A percentile compares a stretch with the other conserved stretches of the same genome.
Conservation (phyloP, 257 asterid species). For the Knoxia roxburghii region DNA sequence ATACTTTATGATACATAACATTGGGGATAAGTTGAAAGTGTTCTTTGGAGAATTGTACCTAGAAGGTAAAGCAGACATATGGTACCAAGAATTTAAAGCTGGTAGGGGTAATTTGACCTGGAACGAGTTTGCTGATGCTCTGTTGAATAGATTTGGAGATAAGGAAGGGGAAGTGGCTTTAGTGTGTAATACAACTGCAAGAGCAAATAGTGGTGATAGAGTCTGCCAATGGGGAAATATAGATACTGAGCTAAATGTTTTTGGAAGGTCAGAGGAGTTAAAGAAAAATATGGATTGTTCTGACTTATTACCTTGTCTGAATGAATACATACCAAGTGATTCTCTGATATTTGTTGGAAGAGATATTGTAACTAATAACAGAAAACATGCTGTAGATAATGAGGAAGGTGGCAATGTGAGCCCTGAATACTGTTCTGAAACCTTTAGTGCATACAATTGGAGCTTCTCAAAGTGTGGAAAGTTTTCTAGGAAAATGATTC, state of each 20-base stretch:
- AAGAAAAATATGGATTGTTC: constrained; percentile 22
- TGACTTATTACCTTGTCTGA: constrained; percentile 9
- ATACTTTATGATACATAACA: no score
- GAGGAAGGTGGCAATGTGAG: constrained; percentile 22
- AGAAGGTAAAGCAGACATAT: no score
- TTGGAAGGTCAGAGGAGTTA: constrained; percentile 23
- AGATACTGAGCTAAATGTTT: constrained; percentile 19
- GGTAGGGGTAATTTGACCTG: no score
- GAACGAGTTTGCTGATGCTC: no score
- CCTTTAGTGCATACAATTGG: background rate
- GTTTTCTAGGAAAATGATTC: background rate
- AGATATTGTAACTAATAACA: constrained; percentile 18
- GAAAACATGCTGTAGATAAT: constrained; percentile 20
- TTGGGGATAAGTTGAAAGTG: no score
- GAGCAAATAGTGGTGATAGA: constrained; percentile 20
- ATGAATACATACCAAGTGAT: constrained; percentile 19
- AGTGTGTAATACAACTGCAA: constrained; percentile 19
- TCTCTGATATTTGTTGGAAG: constrained; percentile 24
- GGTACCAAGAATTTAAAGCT: no score
- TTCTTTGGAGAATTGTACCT: no score
- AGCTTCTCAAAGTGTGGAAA: constrained; percentile 2
- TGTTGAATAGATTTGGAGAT: no score
- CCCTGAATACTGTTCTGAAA: constrained; percentile 5
- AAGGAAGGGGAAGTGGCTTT: constrained; percentile 18
- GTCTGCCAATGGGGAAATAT: constrained; percentile 20